Percentiles rank a stretch among this genome's conserved stretches.
phyloP scores from a whole-genome alignment of 495 filamentous ascomycete species.

The Viridothelium virens region DNA sequence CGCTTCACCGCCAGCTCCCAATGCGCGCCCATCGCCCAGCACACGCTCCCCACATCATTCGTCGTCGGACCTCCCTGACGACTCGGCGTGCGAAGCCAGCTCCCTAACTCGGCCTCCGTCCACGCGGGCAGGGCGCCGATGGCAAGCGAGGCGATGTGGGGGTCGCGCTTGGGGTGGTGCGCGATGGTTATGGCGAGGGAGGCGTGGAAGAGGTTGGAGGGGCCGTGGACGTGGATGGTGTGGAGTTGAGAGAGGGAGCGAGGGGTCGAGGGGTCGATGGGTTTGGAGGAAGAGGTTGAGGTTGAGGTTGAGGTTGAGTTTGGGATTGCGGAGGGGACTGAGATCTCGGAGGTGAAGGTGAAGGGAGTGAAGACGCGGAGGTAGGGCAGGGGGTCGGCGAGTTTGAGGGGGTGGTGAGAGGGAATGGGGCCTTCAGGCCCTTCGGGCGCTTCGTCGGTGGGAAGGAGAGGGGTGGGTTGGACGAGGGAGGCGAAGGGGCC shows the following conservation, averaged over 20 bases:
- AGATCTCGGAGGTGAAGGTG: conserved; percentile 43
- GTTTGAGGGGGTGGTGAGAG: conserved; percentile 48
- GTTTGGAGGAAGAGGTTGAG: no score
- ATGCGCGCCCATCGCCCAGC: conserved; percentile 28
- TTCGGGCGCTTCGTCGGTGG: conserved; percentile 5
- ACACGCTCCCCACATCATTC: conserved; percentile 24
- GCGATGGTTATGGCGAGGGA: conserved; percentile 22
- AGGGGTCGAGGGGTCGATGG: background rate
- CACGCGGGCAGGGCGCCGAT: conserved; percentile 37
- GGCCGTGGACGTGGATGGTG: conserved; percentile 23
- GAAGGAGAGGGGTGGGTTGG: background rate
- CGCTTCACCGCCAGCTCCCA: conserved; percentile 28
- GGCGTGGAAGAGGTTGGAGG: conserved; percentile 24
- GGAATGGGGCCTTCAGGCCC: no score
- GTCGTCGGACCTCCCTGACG: conserved; percentile 16
- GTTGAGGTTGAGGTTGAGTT: no score
- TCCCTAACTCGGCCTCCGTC: conserved; percentile 28
- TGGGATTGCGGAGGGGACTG: conserved; percentile 18
- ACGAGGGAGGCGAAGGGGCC: conserved; percentile 22
- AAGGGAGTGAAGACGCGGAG: conserved; percentile 51
- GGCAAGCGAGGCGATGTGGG: background rate
- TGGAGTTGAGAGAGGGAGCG: conserved; percentile 27
- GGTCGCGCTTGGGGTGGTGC: conserved; percentile 15
- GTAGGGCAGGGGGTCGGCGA: conserved; percentile 50
- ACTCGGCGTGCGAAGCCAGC: conserved; percentile 16